phyloP scores from a whole-genome alignment of 495 filamentous ascomycete species.

The Corynascus novoguineensis region DNA sequence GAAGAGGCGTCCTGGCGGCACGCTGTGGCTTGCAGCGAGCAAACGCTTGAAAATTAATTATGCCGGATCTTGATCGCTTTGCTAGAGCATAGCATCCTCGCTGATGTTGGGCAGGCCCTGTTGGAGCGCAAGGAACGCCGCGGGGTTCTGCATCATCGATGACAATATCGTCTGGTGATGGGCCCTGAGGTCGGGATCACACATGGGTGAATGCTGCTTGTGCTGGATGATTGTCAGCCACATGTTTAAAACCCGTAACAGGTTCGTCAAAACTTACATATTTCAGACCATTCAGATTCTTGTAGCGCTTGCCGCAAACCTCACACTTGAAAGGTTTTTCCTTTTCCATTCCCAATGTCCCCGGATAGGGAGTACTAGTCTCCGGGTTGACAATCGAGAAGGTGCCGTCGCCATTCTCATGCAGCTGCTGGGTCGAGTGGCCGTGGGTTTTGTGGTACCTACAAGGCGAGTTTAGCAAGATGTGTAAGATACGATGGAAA shows the following conservation, averaged over 20 bases:
- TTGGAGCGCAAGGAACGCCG: slow-evolving; percentile 27
- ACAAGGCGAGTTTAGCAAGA: slow-evolving; percentile 35
- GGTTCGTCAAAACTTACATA: slow-evolving; percentile 48
- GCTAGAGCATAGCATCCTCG: slow-evolving; percentile 42
- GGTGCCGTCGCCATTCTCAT: slow-evolving; percentile 92
- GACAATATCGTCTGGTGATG: slow-evolving; percentile 35
- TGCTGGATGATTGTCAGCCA: slow-evolving; percentile 42
- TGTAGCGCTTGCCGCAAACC: slow-evolving; percentile 95
- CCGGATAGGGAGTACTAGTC: slow-evolving; percentile 87
- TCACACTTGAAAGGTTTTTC: slow-evolving; percentile 98
- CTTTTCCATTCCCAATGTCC: slow-evolving; percentile 98
- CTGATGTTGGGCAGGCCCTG: slow-evolving; percentile 43
- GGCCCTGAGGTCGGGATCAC: slow-evolving; percentile 43
- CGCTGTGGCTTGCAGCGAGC: background rate
- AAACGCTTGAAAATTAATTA: background rate
- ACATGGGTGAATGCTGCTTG: slow-evolving; percentile 77
- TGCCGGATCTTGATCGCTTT: background rate
- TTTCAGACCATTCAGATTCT: slow-evolving; percentile 96
- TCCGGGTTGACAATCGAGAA: slow-evolving; percentile 98
- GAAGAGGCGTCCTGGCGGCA: background rate
- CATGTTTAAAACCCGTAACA: background rate
- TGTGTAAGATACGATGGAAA: background rate
- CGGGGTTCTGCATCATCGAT: slow-evolving; percentile 37
- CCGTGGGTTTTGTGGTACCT: slow-evolving; percentile 79
- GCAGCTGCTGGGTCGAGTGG: slow-evolving; percentile 90